These are phyloP conservation scores for Colletotrichum sp. DNA, from an alignment of 2,329 filamentous ascomycete genomes.

Conservation along the genomic window DNA sequence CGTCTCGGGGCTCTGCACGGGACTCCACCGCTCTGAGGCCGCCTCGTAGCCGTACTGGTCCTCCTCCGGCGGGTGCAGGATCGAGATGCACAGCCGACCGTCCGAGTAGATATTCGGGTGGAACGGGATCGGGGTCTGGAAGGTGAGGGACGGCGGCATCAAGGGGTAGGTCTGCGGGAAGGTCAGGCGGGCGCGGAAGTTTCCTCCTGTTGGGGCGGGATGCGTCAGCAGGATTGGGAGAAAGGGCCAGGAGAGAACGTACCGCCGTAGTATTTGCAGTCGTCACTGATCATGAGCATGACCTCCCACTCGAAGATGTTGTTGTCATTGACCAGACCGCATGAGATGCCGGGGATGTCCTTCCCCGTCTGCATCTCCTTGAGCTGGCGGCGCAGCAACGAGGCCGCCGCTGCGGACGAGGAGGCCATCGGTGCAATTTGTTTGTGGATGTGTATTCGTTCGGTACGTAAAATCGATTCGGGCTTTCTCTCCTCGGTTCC, in stretches of 20 bases:
- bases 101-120: conserved; percentile 93
- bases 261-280: conserved; percentile 94
- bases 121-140: conserved; percentile 82
- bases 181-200: conserved; percentile 83
- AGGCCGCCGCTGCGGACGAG: conserved; percentile 63
- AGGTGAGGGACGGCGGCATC: conserved; percentile 86
- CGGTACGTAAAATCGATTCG: neutral
- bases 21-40: conserved; percentile 89
- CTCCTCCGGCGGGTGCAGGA: conserved; percentile 93
- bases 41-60: conserved; percentile 94
- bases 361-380: conserved; percentile 93
- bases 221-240: too few species aligned
- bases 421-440: conserved; percentile 38
- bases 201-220: conserved; percentile 68
- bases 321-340: conserved; percentile 81
- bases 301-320: conserved; percentile 99
- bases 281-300: conserved; percentile 97
- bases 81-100: conserved; percentile 94
- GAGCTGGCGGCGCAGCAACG: conserved; percentile 82
- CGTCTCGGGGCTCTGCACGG: conserved; percentile 93
- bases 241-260: conserved; percentile 32
- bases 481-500: neutral
- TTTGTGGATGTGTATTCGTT: too few species aligned
- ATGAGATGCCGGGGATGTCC: conserved; percentile 93
- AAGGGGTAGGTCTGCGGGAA: conserved; percentile 90